Percentiles rank a stretch among this genome's conserved stretches.
Evolutionary conservation across 192 early-diverging fungal species (phyloP).

Genomic region (Polychytrium aggregatum): DNA sequence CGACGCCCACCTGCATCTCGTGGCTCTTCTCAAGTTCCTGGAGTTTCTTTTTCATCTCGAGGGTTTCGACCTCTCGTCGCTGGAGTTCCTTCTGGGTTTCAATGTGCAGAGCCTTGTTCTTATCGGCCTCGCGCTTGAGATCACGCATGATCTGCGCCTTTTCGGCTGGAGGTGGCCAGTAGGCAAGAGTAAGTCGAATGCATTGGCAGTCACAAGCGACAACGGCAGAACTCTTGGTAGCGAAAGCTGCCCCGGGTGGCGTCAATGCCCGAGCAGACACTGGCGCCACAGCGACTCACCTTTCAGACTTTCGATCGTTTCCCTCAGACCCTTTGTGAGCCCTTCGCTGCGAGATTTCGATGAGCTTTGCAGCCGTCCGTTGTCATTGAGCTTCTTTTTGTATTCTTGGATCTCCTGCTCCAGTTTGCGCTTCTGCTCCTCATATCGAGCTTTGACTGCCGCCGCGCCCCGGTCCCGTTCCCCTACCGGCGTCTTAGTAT

Average conservation of each 20-base stretch:
- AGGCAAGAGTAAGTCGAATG: no score
- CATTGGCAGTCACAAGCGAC: no score
- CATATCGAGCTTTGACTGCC: conserved; percentile 21
- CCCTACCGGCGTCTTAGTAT: background rate
- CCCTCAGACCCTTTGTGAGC: conserved; percentile 46
- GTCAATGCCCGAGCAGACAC: no score
- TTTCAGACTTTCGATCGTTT: conserved; percentile 60
- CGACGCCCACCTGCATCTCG: no score
- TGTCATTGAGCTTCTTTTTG: conserved; percentile 26
- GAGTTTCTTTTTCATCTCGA: no score
- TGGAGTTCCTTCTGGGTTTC: no score
- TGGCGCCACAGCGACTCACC: conserved; percentile 20
- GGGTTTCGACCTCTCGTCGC: no score
- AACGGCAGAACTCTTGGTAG: no score
- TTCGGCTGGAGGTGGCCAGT: no score
- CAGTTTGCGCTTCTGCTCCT: conserved; percentile 27
- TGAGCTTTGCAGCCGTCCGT: conserved; percentile 9
- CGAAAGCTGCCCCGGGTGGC: no score
- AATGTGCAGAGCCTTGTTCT: conserved; percentile 47
- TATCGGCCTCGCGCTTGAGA: conserved; percentile 55
- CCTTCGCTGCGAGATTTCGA: conserved; percentile 3
- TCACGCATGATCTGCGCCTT: conserved; percentile 65
- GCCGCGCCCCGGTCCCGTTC: no score
- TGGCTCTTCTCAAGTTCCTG: no score
- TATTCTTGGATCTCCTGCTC: conserved; percentile 31